phyloP scores from a whole-genome alignment of 441 rosid species.

The Gossypium trilobum region DNA sequence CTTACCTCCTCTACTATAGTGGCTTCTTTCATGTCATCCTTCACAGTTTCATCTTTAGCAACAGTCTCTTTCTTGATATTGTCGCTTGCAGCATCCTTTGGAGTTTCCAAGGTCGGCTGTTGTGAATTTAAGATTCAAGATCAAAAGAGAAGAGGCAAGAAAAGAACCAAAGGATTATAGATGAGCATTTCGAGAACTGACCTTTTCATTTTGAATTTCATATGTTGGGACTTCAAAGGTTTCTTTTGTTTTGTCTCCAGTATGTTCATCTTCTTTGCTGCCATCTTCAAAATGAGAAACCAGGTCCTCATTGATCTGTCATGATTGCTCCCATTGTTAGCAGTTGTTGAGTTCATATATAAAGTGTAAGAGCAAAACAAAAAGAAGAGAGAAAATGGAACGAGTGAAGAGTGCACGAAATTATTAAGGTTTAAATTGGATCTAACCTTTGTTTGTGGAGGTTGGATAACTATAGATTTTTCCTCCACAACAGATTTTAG shows the following conservation, averaged over 20 bases:
- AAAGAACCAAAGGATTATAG: background rate
- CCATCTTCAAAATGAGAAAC: constrained; percentile 21
- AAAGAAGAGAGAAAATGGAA: background rate
- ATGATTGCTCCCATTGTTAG: constrained; percentile 9
- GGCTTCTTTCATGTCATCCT: constrained; percentile 23
- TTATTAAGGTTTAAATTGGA: background rate
- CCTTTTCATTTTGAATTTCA: constrained; percentile 20
- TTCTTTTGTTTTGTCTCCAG: constrained; percentile 19
- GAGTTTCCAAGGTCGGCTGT: constrained; percentile 20
- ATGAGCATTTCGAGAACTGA: constrained; percentile 8
- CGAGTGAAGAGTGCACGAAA: background rate
- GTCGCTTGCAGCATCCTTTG: constrained; percentile 15
- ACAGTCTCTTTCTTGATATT: constrained; percentile 16
- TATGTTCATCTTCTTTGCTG: constrained; percentile 18
- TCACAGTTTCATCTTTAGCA: constrained; percentile 17
- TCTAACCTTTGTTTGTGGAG: constrained; percentile 10
- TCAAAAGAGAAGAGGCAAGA: constrained; percentile 12
- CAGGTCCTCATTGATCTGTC: constrained; percentile 25
- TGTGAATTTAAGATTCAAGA: constrained; percentile 1
- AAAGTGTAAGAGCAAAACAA: background rate
- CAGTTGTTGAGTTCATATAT: constrained; percentile 1
- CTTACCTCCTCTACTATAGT: constrained; percentile 33
- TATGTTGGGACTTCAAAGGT: background rate
- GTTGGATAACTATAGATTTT: background rate
- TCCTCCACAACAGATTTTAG: background rate